phyloP scores from a whole-genome alignment of 441 rosid genomes.

The Gossypium trilobum region DNA sequence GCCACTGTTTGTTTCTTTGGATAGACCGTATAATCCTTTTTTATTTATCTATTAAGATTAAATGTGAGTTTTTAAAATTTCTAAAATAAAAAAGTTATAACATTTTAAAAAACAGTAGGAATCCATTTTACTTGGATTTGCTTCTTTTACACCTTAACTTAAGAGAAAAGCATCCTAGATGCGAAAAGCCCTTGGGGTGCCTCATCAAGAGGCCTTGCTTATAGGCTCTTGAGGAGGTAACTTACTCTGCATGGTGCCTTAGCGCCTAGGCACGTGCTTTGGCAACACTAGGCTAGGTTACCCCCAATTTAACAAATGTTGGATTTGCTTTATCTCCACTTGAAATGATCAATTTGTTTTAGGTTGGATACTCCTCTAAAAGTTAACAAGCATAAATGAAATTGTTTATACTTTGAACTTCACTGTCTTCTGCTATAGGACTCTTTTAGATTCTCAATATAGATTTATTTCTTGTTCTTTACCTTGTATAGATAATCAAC shows the following conservation, averaged over 20 bases:
- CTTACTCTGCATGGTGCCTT: neutral
- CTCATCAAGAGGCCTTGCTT: neutral
- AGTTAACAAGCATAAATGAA: neutral
- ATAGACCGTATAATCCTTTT: neutral
- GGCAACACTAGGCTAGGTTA: neutral
- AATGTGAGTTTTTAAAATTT: neutral
- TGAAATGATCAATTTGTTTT: neutral
- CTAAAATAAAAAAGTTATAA: neutral
- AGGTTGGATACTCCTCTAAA: neutral
- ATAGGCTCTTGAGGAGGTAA: neutral
- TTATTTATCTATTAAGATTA: neutral
- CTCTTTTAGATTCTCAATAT: neutral
- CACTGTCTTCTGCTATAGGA: neutral
- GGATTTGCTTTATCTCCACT: neutral
- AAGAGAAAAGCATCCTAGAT: neutral
- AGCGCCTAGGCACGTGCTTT: neutral
- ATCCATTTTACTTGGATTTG: neutral
- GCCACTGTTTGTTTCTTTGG: neutral
- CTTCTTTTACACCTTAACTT: neutral
- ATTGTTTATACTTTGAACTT: neutral
- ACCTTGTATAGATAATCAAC: neutral
- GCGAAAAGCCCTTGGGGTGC: neutral
- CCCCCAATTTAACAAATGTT: neutral
- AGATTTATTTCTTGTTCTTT: neutral
- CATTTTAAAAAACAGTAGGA: neutral